A percentile compares a stretch with the other conserved stretches of the same genome.
These are phyloP conservation scores for Ascochyta lentis DNA, from an alignment of 2,329 filamentous ascomycete species.

Conservation along the genomic window DNA sequence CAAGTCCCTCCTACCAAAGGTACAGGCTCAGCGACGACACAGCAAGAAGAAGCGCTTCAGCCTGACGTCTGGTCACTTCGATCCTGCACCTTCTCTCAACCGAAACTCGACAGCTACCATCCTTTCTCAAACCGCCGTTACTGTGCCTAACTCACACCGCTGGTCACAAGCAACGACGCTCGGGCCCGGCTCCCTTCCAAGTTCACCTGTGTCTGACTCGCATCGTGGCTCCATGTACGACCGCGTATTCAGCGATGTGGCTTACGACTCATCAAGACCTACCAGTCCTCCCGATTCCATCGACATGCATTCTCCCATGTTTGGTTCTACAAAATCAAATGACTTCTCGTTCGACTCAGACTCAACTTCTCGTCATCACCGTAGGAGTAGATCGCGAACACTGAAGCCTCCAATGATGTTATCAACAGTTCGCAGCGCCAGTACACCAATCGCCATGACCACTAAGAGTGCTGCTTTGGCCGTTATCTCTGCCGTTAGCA, in stretches of 20 bases:
- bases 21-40: constrained; percentile 60
- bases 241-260: constrained; percentile 64
- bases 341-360: constrained; percentile 30
- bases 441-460: constrained; percentile 42
- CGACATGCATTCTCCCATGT: constrained; percentile 63
- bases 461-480: constrained; percentile 45
- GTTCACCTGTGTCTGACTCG: constrained; percentile 78
- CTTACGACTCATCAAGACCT: constrained; percentile 72
- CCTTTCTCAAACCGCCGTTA: constrained; percentile 68
- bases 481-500: constrained; percentile 42
- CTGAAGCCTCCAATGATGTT: constrained; percentile 41
- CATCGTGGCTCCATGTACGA: constrained; percentile 80
- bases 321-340: constrained; percentile 52
- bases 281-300: constrained; percentile 80
- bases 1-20: constrained; percentile 55
- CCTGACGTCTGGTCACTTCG: constrained; percentile 62
- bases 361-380: constrained; percentile 20
- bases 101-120: constrained; percentile 63
- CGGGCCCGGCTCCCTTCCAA: constrained; percentile 75
- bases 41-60: constrained; percentile 71
- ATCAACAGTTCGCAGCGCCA: constrained; percentile 40
- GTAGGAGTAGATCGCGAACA: constrained; percentile 33
- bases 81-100: constrained; percentile 49
- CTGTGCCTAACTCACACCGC: constrained; percentile 60
- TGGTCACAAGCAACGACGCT: constrained; percentile 73